Evolutionary conservation across 2,329 filamentous ascomycete species (phyloP).

Genomic region (Penicillium digitatum): DNA sequence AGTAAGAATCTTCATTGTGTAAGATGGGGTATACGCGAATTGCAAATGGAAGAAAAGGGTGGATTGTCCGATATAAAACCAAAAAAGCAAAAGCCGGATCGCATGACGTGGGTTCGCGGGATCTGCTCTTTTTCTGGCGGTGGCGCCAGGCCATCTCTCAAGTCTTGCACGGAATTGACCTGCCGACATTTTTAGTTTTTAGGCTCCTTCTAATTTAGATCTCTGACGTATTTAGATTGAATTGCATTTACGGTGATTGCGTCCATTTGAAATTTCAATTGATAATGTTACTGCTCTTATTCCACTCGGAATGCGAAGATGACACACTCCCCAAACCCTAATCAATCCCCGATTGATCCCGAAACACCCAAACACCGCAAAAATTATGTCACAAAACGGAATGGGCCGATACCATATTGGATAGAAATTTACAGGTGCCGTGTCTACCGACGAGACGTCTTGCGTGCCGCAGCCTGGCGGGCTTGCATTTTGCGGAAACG

Average conservation of each 20-base stretch:
- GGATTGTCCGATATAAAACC: constrained; percentile 7
- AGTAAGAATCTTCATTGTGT: constrained; percentile 86
- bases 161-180: constrained; percentile 9
- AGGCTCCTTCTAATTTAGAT: background rate
- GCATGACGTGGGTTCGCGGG: constrained; percentile 26
- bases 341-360: constrained; percentile 21
- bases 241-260: background rate
- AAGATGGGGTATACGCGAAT: background rate
- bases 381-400: constrained; percentile 5
- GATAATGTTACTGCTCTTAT: constrained; percentile 9
- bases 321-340: constrained; percentile 13
- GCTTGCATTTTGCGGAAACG: constrained; percentile 49
- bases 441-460: constrained; percentile 38
- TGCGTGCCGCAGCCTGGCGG: constrained; percentile 42
- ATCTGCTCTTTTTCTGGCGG: constrained; percentile 19
- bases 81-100: constrained; percentile 21
- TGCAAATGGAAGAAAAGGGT: background rate
- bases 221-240: background rate
- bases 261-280: background rate
- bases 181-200: background rate
- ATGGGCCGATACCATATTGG: background rate
- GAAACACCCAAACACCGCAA: constrained; percentile 20
- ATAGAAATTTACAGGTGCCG: constrained; percentile 1
- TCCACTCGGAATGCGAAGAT: constrained; percentile 1
- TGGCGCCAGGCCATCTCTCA: constrained; percentile 8